Conservation (phyloP, 371 early-diverging fungal genomes). For the Batrachochytrium dendrobatidis region DNA sequence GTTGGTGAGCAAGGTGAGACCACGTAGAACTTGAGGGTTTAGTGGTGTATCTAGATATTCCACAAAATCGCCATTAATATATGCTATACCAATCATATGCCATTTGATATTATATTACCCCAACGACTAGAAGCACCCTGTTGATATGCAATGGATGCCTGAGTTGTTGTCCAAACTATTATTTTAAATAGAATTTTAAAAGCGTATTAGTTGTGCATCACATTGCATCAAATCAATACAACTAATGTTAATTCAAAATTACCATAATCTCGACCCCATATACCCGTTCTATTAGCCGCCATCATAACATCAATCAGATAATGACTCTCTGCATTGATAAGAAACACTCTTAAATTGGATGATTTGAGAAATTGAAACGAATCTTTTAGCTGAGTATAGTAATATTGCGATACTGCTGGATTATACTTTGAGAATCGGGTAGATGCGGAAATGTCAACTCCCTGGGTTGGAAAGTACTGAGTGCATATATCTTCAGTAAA, state of each 20-base stretch:
- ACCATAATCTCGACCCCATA: neutral
- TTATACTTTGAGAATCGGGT: neutral
- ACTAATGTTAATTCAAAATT: neutral
- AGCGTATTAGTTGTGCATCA: no score
- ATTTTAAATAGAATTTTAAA: no score
- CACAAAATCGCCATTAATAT: no score
- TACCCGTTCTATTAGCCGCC: neutral
- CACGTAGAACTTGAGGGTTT: neutral
- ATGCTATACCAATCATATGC: no score
- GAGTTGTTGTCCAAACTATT: no score
- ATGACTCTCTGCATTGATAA: neutral
- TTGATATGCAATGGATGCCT: no score
- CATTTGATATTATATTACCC: no score
- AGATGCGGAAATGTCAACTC: neutral
- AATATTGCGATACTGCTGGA: neutral
- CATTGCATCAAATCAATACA: neutral
- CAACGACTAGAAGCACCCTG: no score
- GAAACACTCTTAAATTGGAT: neutral
- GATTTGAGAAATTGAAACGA: slow-evolving; percentile 1
- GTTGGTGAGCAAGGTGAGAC: neutral
- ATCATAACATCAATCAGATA: neutral
- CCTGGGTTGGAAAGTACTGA: neutral
- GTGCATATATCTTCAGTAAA: no score
- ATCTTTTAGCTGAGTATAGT: neutral
- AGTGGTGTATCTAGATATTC: neutral